phyloP scores from a whole-genome alignment of 305 asterid species.

The Andrographis paniculata region DNA sequence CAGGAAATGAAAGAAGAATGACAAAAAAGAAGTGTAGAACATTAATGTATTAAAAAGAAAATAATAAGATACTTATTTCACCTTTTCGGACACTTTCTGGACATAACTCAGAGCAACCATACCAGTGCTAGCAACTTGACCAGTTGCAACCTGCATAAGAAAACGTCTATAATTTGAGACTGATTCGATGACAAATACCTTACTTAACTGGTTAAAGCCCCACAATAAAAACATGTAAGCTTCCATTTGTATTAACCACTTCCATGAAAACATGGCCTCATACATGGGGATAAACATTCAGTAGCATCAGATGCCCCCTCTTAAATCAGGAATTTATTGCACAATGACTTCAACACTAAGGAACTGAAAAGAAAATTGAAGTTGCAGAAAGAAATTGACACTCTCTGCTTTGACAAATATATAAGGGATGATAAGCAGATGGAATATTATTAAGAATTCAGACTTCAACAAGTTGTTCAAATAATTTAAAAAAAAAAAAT shows the following conservation, averaged over 20 bases:
- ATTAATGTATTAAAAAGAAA: neutral
- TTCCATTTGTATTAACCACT: too few species aligned
- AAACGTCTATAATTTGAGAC: conserved; percentile 6
- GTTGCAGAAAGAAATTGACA: neutral
- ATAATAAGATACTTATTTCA: conserved; percentile 13
- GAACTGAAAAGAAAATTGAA: too few species aligned
- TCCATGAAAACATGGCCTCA: too few species aligned
- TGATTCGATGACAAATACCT: neutral
- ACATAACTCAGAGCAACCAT: conserved; percentile 85
- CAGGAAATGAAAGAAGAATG: conserved; percentile 7
- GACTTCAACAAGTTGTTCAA: neutral
- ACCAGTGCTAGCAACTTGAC: conserved; percentile 95
- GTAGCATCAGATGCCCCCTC: too few species aligned
- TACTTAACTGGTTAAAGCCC: too few species aligned
- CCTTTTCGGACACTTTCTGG: conserved; percentile 91
- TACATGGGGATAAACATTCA: too few species aligned
- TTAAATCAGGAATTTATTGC: too few species aligned
- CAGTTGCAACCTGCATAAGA: conserved; percentile 75
- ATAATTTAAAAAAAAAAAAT: conserved; percentile 1
- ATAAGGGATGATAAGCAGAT: neutral
- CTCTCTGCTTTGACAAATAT: neutral
- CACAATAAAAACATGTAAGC: too few species aligned
- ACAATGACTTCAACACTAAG: too few species aligned
- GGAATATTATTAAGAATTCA: neutral
- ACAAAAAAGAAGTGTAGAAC: neutral